Conservation (phyloP, 2,329 filamentous ascomycete species). For the Fusarium keratoplasticum region DNA sequence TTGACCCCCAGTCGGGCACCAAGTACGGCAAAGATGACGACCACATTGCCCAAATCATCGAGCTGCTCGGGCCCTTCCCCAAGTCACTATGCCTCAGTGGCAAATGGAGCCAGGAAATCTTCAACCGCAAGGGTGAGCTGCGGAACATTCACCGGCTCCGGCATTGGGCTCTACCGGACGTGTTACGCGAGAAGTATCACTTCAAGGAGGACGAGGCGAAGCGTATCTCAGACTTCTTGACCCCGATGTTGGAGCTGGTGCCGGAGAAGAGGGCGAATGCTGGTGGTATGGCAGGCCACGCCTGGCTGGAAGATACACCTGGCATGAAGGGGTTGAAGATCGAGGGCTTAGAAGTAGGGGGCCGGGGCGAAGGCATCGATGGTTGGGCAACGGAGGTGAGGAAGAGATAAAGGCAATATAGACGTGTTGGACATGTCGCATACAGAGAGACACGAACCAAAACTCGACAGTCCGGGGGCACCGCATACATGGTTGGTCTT, state of each 20-base stretch:
- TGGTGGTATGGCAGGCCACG: conserved; percentile 90
- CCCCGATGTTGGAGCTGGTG: conserved; percentile 90
- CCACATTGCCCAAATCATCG: conserved; percentile 98
- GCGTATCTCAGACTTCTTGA: conserved; percentile 82
- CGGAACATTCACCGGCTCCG: conserved; percentile 96
- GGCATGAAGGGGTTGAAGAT: conserved; percentile 88
- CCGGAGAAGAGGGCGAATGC: conserved; percentile 94
- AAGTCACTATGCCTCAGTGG: conserved; percentile 91
- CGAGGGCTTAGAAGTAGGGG: conserved; percentile 79
- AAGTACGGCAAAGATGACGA: conserved; percentile 99
- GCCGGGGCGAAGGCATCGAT: conserved; percentile 90
- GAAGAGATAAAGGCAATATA: conserved; percentile 68
- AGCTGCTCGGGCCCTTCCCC: conserved; percentile 92
- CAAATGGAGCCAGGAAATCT: conserved; percentile 99
- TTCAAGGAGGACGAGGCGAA: conserved; percentile 86
- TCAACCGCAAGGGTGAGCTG: conserved; percentile 96
- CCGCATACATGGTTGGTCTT: conserved; percentile 21
- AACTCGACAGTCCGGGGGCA: conserved; percentile 26
- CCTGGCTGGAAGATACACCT: conserved; percentile 84
- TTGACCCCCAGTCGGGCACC: conserved; percentile 97
- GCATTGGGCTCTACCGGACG: conserved; percentile 94
- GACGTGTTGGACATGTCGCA: conserved; percentile 33
- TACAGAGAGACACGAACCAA: conserved; percentile 36
- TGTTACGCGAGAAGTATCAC: conserved; percentile 96
- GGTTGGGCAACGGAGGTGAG: conserved; percentile 93